Evolutionary conservation across 1,284 basidiomycete species (phyloP).

Genomic region (Irpex rosettiformis): DNA sequence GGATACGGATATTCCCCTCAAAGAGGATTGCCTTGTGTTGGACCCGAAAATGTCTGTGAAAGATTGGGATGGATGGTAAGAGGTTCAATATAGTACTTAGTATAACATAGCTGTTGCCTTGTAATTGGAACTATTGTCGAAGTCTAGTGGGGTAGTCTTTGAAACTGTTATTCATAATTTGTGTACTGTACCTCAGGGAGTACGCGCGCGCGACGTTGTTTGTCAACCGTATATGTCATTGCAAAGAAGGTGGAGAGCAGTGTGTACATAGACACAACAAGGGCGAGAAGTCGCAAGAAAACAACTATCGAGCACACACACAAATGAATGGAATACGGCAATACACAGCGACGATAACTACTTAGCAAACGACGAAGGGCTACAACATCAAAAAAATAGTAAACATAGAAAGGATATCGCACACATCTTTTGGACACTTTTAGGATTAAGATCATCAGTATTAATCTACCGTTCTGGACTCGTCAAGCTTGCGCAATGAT

Average conservation of each 20-base stretch:
- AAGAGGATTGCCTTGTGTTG: background rate
- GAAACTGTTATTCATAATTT: background rate
- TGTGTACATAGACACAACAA: background rate
- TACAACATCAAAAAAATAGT: slow-evolving; percentile 14
- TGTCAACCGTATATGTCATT: background rate
- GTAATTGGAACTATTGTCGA: too few relatives aligned
- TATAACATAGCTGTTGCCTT: too few relatives aligned
- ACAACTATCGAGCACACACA: background rate
- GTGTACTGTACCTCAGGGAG: background rate
- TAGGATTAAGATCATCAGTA: slow-evolving; percentile 9
- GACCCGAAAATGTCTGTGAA: background rate
- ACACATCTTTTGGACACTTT: slow-evolving; percentile 12
- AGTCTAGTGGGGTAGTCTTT: too few relatives aligned
- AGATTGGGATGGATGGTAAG: too few relatives aligned
- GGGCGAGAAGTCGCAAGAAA: background rate
- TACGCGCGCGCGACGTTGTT: too few relatives aligned
- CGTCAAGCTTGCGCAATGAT: background rate
- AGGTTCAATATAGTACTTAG: too few relatives aligned
- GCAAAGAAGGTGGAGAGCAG: background rate
- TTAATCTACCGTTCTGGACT: slow-evolving; percentile 5
- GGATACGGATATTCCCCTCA: background rate
- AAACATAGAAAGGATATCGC: slow-evolving; percentile 9
- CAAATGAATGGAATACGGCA: slow-evolving; percentile 10
- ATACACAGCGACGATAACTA: slow-evolving; percentile 16
- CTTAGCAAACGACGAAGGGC: background rate